Percentiles rank a stretch among this genome's conserved stretches.
phyloP scores from a whole-genome alignment of 352 stramenopile species.

The Phytopythium oedochilum region DNA sequence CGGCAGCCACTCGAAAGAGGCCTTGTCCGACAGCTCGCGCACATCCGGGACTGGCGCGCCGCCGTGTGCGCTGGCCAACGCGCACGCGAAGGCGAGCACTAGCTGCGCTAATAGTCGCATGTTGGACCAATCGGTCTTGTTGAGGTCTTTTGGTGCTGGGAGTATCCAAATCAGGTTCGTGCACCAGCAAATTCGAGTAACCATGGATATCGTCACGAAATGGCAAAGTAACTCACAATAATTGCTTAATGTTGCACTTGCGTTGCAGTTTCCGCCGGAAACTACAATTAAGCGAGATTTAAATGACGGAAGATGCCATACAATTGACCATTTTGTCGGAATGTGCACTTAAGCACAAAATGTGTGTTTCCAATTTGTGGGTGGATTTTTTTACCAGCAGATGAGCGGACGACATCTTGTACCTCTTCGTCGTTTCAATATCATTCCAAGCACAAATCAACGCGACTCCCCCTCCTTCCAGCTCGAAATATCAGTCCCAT shows the following conservation, averaged over 20 bases:
- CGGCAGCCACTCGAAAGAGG: constrained; percentile 33
- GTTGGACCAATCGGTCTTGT: not conserved
- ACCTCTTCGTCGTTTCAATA: not conserved
- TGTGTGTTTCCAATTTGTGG: not conserved
- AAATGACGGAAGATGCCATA: too few relatives aligned
- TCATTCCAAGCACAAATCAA: not conserved
- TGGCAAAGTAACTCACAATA: too few relatives aligned
- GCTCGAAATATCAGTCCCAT: constrained; percentile 4
- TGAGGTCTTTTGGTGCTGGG: not conserved
- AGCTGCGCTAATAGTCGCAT: not conserved
- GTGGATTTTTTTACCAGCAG: constrained; percentile 6
- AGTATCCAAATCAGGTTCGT: not conserved
- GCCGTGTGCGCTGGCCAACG: not conserved
- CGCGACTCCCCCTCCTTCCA: not conserved
- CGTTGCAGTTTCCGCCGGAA: too few relatives aligned
- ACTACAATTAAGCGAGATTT: too few relatives aligned
- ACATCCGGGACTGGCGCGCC: not conserved
- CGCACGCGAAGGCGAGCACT: not conserved
- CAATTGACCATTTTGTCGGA: too few relatives aligned
- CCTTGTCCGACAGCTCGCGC: not conserved
- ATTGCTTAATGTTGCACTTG: too few relatives aligned
- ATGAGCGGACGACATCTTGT: not conserved
- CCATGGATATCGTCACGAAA: too few relatives aligned
- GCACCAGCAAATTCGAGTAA: too few relatives aligned
- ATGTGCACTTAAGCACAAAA: too few relatives aligned